Evolutionary conservation across 345 rosid genomes (phyloP).

Genomic region (Litchi chinensis): DNA sequence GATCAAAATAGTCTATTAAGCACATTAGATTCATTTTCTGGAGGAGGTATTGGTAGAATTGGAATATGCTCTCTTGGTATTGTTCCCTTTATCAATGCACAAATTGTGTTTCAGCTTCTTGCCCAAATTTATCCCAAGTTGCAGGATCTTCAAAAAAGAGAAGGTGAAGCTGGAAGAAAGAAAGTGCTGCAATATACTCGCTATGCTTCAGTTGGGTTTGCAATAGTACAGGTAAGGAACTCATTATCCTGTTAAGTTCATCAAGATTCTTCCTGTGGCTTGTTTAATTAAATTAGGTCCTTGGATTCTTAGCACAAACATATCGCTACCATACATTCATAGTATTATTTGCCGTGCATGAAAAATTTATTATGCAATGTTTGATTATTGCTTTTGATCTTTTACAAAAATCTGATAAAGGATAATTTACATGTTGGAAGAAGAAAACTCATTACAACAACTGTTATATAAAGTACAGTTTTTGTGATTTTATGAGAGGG

Average conservation of each 20-base stretch:
- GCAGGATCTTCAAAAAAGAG: constrained; percentile 98
- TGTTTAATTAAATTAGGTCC: neutral
- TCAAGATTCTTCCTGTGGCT: neutral
- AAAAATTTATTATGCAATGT: neutral
- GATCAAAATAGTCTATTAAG: constrained; percentile 88
- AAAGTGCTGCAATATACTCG: constrained; percentile 89
- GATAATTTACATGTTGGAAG: neutral
- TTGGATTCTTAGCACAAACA: constrained; percentile 9
- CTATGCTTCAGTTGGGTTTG: constrained; percentile 95
- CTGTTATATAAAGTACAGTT: neutral
- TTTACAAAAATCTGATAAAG: neutral
- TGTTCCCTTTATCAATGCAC: constrained; percentile 95
- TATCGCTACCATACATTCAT: neutral
- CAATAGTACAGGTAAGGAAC: constrained; percentile 68
- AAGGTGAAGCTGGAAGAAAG: constrained; percentile 99
- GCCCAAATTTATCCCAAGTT: constrained; percentile 95
- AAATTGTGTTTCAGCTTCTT: constrained; percentile 97
- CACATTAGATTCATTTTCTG: constrained; percentile 96
- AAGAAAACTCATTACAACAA: neutral
- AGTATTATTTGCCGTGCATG: neutral
- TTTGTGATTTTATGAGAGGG: too few relatives aligned
- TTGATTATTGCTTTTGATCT: neutral
- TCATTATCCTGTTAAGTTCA: neutral
- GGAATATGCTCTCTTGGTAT: constrained; percentile 97
- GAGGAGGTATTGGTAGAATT: constrained; percentile 96